Evolutionary conservation across 352 stramenopile genomes (phyloP), one percentile per base, ranked within the genome.

Genomic region (Saprolegnia diclina): DNA sequence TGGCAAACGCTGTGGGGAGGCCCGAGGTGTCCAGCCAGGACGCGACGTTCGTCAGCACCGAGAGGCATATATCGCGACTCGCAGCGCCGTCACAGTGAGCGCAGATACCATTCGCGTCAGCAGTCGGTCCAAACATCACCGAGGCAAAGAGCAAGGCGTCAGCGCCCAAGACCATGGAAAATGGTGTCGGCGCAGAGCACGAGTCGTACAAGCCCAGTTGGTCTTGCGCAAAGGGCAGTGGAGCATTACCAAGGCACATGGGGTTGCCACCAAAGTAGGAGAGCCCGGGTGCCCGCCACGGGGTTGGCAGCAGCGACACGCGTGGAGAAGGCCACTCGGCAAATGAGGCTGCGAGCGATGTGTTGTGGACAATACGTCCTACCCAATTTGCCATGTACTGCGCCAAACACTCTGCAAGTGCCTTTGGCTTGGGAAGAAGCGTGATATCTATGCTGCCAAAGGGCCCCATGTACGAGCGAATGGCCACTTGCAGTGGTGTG

Each of bases 361-460:
- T 11, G 52, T 24, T 35, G 2, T 4, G 35, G 13, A 4, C 35
- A 9, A 59, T 59, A 11, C 3, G 24, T 5, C 29, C 29, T 6
- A 6, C 2, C 29, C 29, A 35, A 2, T 2, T 35, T 2, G 29
- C 5, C 5, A 5, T 35, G 11, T 59, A 59, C 11, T 35, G 11
- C 3, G 13, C 24, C 11, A 19, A 4, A n/a, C 13, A 59, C 13
- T 2, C 24, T 24, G 4, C 9, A 18, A 59, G 35, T 9, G 52
- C 1, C 16, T 3, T 1, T 11, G 52, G 52, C n/a, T 16, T 59
- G 11, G 24, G 3, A 59, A 35, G 11, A 9, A 59, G n/a, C 16
- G 35, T 42, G 35, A 59, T 59, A 59, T 59, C 52, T 13, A 59
- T 59, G 35, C 52, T 59, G 35, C 52, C 52, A n/a, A 59, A 26